These are phyloP conservation scores for Daldinia grandis DNA, from an alignment of 495 filamentous ascomycete genomes.

Conservation along the genomic window DNA sequence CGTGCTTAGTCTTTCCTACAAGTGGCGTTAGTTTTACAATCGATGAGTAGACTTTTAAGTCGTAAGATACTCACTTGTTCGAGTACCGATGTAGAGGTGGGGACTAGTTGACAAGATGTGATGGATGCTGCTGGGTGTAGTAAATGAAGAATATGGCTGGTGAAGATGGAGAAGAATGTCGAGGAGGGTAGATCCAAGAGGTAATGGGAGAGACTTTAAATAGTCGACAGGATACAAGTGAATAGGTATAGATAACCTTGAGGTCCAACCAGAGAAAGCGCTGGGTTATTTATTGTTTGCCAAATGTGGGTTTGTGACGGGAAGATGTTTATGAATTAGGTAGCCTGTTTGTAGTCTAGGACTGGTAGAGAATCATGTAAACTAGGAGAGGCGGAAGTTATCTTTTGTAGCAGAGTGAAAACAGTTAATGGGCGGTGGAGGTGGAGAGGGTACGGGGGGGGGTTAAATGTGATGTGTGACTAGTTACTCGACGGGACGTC, in stretches of 20 bases:
- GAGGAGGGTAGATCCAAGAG: neutral
- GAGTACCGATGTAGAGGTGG: neutral
- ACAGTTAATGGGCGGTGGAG: slow-evolving; percentile 22
- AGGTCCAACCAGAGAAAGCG: slow-evolving; percentile 28
- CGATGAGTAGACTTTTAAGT: neutral
- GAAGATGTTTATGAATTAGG: slow-evolving; percentile 23
- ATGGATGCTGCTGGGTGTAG: slow-evolving; percentile 5
- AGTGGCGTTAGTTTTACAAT: slow-evolving; percentile 8
- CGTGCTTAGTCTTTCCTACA: slow-evolving; percentile 23
- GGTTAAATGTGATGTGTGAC: slow-evolving; percentile 40
- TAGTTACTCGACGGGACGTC: slow-evolving; percentile 28
- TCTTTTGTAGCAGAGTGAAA: slow-evolving; percentile 28
- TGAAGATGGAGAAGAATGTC: slow-evolving; percentile 10
- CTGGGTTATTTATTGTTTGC: slow-evolving; percentile 44
- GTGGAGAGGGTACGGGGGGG: slow-evolving; percentile 2
- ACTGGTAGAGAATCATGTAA: slow-evolving; percentile 19
- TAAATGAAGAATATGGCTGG: slow-evolving; percentile 4
- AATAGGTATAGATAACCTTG: slow-evolving; percentile 23
- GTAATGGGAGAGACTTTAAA: slow-evolving; percentile 22
- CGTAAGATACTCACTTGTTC: slow-evolving; percentile 2
- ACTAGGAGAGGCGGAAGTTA: slow-evolving; percentile 30
- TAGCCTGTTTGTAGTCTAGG: slow-evolving; percentile 37
- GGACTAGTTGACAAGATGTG: slow-evolving; percentile 4
- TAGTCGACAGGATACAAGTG: slow-evolving; percentile 23
- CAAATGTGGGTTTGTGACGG: slow-evolving; percentile 33